Evolutionary conservation across 2,329 filamentous ascomycete genomes (phyloP).

Genomic region (Botrytis cinerea): DNA sequence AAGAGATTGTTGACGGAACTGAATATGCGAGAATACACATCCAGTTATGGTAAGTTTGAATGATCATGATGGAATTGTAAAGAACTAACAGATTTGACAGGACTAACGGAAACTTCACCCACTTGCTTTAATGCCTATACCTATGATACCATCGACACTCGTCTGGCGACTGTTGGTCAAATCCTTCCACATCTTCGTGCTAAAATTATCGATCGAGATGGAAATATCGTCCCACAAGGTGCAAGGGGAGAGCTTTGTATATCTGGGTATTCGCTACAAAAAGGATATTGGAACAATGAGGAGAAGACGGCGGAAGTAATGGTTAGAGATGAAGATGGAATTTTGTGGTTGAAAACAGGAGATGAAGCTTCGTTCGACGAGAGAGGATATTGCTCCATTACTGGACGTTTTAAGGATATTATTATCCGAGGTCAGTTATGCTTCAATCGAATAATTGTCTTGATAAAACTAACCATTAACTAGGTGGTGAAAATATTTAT

Average conservation of each 20-base stretch:
- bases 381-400: slow-evolving; percentile 54
- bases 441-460: slow-evolving; percentile 1
- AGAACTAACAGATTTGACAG: slow-evolving; percentile 17
- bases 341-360: slow-evolving; percentile 55
- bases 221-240: slow-evolving; percentile 60
- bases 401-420: slow-evolving; percentile 68
- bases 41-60: slow-evolving; percentile 44
- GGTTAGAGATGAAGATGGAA: slow-evolving; percentile 35
- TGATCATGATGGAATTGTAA: background rate
- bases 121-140: slow-evolving; percentile 81
- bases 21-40: slow-evolving; percentile 66
- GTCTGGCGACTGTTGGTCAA: slow-evolving; percentile 72
- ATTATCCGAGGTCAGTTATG: slow-evolving; percentile 60
- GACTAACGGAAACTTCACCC: slow-evolving; percentile 73
- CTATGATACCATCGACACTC: slow-evolving; percentile 65
- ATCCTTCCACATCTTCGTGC: slow-evolving; percentile 74
- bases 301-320: slow-evolving; percentile 34
- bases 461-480: background rate
- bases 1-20: slow-evolving; percentile 68
- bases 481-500: slow-evolving; percentile 56
- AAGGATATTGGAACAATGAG: slow-evolving; percentile 64
- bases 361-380: slow-evolving; percentile 55
- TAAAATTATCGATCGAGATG: slow-evolving; percentile 63
- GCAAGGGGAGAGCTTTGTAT: slow-evolving; percentile 50
- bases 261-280: slow-evolving; percentile 56